These are phyloP conservation scores for Debaryomyces nepalensis DNA, from an alignment of 1,139 yeast genomes.

Conservation along the genomic window DNA sequence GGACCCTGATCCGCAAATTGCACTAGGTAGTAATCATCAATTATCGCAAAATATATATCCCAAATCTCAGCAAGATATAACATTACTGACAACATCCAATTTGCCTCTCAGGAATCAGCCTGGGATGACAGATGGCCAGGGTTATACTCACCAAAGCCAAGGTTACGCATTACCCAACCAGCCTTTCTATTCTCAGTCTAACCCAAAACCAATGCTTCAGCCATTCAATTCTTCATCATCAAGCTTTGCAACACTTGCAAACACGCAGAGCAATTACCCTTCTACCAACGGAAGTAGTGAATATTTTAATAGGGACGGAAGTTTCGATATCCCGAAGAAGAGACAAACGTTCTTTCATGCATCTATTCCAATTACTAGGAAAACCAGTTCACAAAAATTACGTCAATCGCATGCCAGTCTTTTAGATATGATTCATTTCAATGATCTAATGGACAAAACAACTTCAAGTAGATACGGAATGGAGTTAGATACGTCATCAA, in stretches of 20 bases:
- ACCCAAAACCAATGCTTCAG: conserved; percentile 17
- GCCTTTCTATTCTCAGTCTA: conserved; percentile 11
- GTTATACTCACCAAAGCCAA: conserved; percentile 6
- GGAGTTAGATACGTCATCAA: conserved; percentile 29
- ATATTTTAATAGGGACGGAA: not conserved
- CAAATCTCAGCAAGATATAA: conserved; percentile 3
- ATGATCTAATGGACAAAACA: conserved; percentile 22
- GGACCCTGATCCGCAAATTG: not conserved
- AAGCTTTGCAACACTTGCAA: conserved; percentile 13
- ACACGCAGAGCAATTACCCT: conserved; percentile 6
- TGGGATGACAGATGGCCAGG: not conserved
- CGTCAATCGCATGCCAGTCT: conserved; percentile 29
- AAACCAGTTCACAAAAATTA: conserved; percentile 25
- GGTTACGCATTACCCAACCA: not conserved
- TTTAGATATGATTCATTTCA: conserved; percentile 29
- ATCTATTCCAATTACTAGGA: conserved; percentile 21
- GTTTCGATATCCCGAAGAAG: conserved; percentile 10
- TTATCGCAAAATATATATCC: not conserved
- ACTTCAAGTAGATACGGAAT: conserved; percentile 33
- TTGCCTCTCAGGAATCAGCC: conserved; percentile 4
- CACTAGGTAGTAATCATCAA: not conserved
- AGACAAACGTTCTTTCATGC: conserved; percentile 19
- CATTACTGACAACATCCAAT: conserved; percentile 2
- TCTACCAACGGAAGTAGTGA: conserved; percentile 4
- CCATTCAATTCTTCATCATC: conserved; percentile 20